Evolutionary conservation across 768 basidiomycete species (phyloP), one percentile per base, ranked within the genome.

Genomic region (Leccinum barrowsii): DNA sequence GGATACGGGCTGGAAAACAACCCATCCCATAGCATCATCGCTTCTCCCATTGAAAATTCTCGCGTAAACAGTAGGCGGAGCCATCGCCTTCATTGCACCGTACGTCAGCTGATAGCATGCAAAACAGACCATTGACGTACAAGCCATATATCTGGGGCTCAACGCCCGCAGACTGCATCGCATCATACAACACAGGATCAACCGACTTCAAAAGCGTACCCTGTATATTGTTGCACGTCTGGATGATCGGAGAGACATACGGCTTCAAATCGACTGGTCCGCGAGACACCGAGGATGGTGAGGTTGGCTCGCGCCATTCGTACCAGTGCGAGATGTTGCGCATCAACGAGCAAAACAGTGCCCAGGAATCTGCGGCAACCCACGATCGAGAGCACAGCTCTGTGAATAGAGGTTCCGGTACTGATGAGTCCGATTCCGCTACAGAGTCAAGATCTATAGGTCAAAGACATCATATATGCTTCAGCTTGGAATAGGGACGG

Each of bases 71-170:
- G 77, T 17, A 98, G 76, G 35, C 97, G 82, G 10, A 98, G 77
- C 94, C 95, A 98, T 30, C 97, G 94, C 58, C 93, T 95, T 61
- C 26, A 56, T 57, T 26, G 7, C 12, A 59, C 19, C 54, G 19
- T 44, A 66, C 13, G 50, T 68, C 48, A 69, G 63, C 24, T 28
- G 12, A 52, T 56, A 52, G 49, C 51, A 62, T 56, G 40, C 13
- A 44, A 49, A 49, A 57, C 11, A 44, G 56, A 60, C 56, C 22
- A 59, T 32, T 11, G 54, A 76, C 91, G 72, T 73, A 94, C 90
- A 98, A 94, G 57, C 92, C 94, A 75, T 94, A 99, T 19, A 98
- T 90, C 70, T 98, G 97, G 5, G 95, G 94, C 72, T 99, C 97
- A 44, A 98, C 87, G 6, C 90, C 90, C 40, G 85, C 82, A 35